These are phyloP conservation scores for Fusarium sarcochroum DNA, from an alignment of 2,329 filamentous ascomycete species.

Conservation along the genomic window DNA sequence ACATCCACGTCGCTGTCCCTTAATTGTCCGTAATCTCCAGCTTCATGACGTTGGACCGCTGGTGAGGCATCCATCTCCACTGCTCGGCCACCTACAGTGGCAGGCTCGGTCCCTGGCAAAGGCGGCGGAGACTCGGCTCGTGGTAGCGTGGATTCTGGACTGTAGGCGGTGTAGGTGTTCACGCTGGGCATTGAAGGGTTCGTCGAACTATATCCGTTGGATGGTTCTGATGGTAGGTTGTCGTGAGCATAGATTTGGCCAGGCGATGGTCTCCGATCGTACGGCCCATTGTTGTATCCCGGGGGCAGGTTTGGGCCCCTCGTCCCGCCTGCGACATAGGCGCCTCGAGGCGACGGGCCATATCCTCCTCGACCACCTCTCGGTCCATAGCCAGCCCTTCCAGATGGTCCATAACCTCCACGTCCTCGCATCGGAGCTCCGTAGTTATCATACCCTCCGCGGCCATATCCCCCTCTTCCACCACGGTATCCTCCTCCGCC, in stretches of 20 bases:
- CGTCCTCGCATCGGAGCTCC: conserved; percentile 58
- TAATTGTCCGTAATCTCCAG: conserved; percentile 63
- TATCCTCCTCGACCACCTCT: conserved; percentile 54
- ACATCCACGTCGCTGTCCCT: conserved; percentile 79
- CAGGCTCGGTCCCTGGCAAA: conserved; percentile 61
- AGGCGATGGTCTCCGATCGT: conserved; percentile 57
- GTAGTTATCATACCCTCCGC: conserved; percentile 65
- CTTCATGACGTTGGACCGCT: conserved; percentile 57
- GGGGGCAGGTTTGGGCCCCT: conserved; percentile 58
- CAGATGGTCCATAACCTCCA: conserved; percentile 61
- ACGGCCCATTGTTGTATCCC: conserved; percentile 58
- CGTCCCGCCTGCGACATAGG: conserved; percentile 48
- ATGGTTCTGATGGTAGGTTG: conserved; percentile 55
- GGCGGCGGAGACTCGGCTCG: conserved; percentile 76
- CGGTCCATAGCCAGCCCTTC: conserved; percentile 61
- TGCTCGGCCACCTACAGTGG: conserved; percentile 70
- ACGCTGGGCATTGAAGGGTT: conserved; percentile 52
- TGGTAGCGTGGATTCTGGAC: conserved; percentile 63
- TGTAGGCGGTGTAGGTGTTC: conserved; percentile 61
- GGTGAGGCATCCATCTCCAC: conserved; percentile 84
- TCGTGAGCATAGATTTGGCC: conserved; percentile 58
- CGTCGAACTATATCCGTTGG: conserved; percentile 49
- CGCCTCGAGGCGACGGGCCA: conserved; percentile 51
- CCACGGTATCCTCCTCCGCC: conserved; percentile 61
- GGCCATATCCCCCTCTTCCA: conserved; percentile 63